Conservation (phyloP, 2,329 filamentous ascomycete species). For the Aspergillus intermedius region DNA sequence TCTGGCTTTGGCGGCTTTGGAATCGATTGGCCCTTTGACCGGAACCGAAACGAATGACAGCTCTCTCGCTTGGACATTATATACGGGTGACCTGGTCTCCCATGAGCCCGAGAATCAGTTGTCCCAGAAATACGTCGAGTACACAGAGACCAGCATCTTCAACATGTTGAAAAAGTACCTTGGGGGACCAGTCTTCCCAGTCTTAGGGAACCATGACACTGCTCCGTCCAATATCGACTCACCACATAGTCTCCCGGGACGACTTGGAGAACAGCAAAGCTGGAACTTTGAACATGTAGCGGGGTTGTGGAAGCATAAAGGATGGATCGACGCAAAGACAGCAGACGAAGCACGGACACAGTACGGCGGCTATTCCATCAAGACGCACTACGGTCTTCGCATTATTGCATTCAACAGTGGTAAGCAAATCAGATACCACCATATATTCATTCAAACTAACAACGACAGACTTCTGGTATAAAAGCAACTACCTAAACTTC, state of each 20-base stretch:
- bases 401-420: slow-evolving; percentile 51
- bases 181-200: slow-evolving; percentile 50
- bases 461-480: slow-evolving; percentile 21
- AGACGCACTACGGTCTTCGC: slow-evolving; percentile 47
- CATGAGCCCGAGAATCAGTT: slow-evolving; percentile 49
- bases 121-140: slow-evolving; percentile 48
- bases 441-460: background rate
- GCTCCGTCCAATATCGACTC: slow-evolving; percentile 49
- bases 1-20: slow-evolving; percentile 49
- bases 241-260: slow-evolving; percentile 48
- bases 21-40: slow-evolving; percentile 51
- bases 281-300: slow-evolving; percentile 55
- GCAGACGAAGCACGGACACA: slow-evolving; percentile 46
- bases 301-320: slow-evolving; percentile 50
- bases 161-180: slow-evolving; percentile 52
- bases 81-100: slow-evolving; percentile 52
- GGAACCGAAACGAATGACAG: slow-evolving; percentile 41
- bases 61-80: slow-evolving; percentile 49
- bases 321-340: slow-evolving; percentile 45
- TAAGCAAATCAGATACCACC: slow-evolving; percentile 1
- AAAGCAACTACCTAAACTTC: slow-evolving; percentile 43
- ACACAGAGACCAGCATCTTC: slow-evolving; percentile 49
- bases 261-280: slow-evolving; percentile 49
- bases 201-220: slow-evolving; percentile 54
- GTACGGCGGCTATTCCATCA: slow-evolving; percentile 52